phyloP scores from a whole-genome alignment of 306 rosid genomes.

The Vicia villosa region DNA sequence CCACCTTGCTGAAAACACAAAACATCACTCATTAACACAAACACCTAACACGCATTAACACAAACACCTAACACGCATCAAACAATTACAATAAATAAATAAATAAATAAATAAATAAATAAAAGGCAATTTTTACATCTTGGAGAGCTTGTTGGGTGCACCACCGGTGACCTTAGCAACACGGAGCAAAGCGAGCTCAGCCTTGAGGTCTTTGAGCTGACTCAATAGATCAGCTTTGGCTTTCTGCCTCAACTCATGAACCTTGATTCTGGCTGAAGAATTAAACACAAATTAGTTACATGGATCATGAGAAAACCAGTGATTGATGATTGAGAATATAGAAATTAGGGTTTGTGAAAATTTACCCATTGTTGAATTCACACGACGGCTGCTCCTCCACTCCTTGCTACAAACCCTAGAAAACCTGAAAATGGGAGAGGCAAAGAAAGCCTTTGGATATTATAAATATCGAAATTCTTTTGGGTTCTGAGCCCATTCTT shows the following conservation, averaged over 20 bases:
- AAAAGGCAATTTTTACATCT: constrained; percentile 51
- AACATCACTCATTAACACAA: background rate
- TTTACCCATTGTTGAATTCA: constrained; percentile 58
- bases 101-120: too few species aligned
- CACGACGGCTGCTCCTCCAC: constrained; percentile 44
- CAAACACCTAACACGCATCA: too few species aligned
- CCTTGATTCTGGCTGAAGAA: constrained; percentile 88
- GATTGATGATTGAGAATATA: background rate
- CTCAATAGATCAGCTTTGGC: constrained; percentile 61
- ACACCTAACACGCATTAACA: background rate
- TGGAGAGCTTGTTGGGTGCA: constrained; percentile 97
- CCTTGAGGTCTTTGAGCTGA: constrained; percentile 96
- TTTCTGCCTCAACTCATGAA: constrained; percentile 92
- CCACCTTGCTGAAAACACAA: constrained; percentile 75
- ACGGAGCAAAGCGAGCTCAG: constrained; percentile 90
- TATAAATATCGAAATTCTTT: background rate
- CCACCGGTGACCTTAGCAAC: constrained; percentile 99
- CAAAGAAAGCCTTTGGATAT: background rate
- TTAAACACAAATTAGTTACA: background rate
- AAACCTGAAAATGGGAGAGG: background rate
- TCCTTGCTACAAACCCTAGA: constrained; percentile 50
- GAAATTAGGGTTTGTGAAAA: background rate
- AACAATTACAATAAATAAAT: too few species aligned
- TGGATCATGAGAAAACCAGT: background rate
- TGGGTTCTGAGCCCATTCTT: background rate